Evolutionary conservation across 2,329 filamentous ascomycete genomes (phyloP).

Genomic region (Penicillium sp.): DNA sequence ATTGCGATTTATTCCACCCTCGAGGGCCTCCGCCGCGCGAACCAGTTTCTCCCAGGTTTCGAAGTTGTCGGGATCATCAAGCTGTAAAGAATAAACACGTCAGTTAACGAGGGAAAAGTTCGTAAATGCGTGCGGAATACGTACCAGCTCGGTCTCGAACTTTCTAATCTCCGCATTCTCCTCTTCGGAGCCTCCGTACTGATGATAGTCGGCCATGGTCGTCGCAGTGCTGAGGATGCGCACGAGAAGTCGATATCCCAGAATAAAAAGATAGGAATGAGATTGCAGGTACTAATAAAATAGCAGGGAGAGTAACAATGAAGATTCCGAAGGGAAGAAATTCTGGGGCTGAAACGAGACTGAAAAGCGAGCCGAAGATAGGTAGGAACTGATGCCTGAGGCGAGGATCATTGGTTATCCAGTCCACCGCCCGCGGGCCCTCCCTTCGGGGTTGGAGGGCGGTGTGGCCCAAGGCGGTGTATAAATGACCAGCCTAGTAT

Average conservation of each 20-base stretch:
- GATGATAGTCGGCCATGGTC: slow-evolving; percentile 69
- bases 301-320: slow-evolving; percentile 15
- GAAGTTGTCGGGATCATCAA: slow-evolving; percentile 80
- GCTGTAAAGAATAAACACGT: slow-evolving; percentile 37
- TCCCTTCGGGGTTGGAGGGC: background rate
- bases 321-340: slow-evolving; percentile 4
- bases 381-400: slow-evolving; percentile 5
- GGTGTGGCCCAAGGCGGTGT: background rate
- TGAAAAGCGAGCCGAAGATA: slow-evolving; percentile 10
- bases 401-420: background rate
- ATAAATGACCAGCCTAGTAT: no score
- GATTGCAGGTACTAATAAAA: slow-evolving; percentile 6
- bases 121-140: slow-evolving; percentile 28
- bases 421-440: background rate
- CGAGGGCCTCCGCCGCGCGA: slow-evolving; percentile 74
- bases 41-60: slow-evolving; percentile 94
- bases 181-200: slow-evolving; percentile 72
- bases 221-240: slow-evolving; percentile 13
- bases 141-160: slow-evolving; percentile 73
- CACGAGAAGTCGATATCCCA: background rate
- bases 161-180: slow-evolving; percentile 80
- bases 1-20: slow-evolving; percentile 93
- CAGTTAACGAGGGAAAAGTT: background rate
- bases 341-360: slow-evolving; percentile 2
- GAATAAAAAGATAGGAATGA: background rate